A percentile compares a stretch with the other conserved stretches of the same genome.
phyloP scores from a whole-genome alignment of 768 basidiomycete species.

The Exsudoporus frostii region DNA sequence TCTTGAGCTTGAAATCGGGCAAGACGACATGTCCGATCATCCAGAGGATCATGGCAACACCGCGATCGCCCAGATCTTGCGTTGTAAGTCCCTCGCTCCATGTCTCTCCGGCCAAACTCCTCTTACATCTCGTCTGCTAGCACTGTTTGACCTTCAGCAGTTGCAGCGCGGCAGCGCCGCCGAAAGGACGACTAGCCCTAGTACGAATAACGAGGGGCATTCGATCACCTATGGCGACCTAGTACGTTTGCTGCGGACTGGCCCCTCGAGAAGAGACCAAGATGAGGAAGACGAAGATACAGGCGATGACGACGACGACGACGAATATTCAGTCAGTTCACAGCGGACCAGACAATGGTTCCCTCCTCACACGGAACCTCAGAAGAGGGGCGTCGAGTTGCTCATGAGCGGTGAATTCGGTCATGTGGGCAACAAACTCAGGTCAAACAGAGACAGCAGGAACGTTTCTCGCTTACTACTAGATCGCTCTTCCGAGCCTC shows the following conservation, averaged over 20 bases:
- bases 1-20: constrained; percentile 33
- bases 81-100: constrained; percentile 20
- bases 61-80: constrained; percentile 28
- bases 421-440: constrained; percentile 49
- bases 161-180: constrained; percentile 12
- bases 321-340: constrained; percentile 22
- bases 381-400: constrained; percentile 59
- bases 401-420: constrained; percentile 82
- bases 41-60: not conserved
- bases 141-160: constrained; percentile 29
- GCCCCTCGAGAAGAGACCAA: constrained; percentile 25
- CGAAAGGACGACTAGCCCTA: constrained; percentile 5
- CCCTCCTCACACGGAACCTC: constrained; percentile 50
- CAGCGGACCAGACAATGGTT: constrained; percentile 34
- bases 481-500: constrained; percentile 37
- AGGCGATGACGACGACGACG: constrained; percentile 36
- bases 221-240: constrained; percentile 26
- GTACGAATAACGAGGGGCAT: not conserved
- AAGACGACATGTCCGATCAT: constrained; percentile 16
- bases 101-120: not conserved
- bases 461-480: constrained; percentile 52
- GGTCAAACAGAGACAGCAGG: constrained; percentile 36
- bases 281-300: constrained; percentile 43
- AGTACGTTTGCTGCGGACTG: constrained; percentile 18
- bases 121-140: constrained; percentile 15